phyloP scores from a whole-genome alignment of 1,139 yeast genomes.

The Suhomyces atakaporum region DNA sequence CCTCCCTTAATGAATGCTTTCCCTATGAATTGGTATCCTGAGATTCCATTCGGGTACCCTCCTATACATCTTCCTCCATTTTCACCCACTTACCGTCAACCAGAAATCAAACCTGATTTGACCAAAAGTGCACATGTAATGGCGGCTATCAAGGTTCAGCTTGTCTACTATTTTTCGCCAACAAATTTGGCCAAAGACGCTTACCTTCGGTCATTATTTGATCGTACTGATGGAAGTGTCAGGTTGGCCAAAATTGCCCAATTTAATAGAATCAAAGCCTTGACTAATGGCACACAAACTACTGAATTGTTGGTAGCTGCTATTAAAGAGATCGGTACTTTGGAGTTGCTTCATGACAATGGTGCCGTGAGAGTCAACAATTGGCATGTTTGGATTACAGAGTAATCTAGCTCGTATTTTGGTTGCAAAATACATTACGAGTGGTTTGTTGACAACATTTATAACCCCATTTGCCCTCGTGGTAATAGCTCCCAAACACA shows the following conservation, averaged over 20 bases:
- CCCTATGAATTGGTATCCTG: too few species aligned
- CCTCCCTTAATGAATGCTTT: too few species aligned
- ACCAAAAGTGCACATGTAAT: too few species aligned
- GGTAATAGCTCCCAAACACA: slow-evolving; percentile 52
- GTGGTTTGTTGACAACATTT: slow-evolving; percentile 40
- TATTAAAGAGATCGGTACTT: too few species aligned
- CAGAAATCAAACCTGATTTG: too few species aligned
- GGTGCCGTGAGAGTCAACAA: slow-evolving; percentile 4
- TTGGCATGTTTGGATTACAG: slow-evolving; percentile 25
- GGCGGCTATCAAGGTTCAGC: too few species aligned
- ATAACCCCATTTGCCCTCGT: slow-evolving; percentile 52
- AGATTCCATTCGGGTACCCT: too few species aligned
- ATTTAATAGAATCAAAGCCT: slow-evolving; percentile 21
- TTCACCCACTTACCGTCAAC: too few species aligned
- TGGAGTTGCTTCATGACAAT: slow-evolving; percentile 20
- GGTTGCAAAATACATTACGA: slow-evolving; percentile 9
- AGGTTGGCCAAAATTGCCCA: slow-evolving; percentile 19
- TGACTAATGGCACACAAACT: too few species aligned
- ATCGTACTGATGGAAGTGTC: slow-evolving; percentile 22
- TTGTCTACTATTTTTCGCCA: slow-evolving; percentile 29
- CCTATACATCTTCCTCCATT: too few species aligned
- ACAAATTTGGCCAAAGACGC: slow-evolving; percentile 29
- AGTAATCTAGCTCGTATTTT: too few species aligned
- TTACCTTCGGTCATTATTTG: slow-evolving; percentile 24
- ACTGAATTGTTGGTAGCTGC: too few species aligned